These are phyloP conservation scores for Fusarium sarcochroum DNA, from an alignment of 2,329 filamentous ascomycete genomes.

Conservation along the genomic window DNA sequence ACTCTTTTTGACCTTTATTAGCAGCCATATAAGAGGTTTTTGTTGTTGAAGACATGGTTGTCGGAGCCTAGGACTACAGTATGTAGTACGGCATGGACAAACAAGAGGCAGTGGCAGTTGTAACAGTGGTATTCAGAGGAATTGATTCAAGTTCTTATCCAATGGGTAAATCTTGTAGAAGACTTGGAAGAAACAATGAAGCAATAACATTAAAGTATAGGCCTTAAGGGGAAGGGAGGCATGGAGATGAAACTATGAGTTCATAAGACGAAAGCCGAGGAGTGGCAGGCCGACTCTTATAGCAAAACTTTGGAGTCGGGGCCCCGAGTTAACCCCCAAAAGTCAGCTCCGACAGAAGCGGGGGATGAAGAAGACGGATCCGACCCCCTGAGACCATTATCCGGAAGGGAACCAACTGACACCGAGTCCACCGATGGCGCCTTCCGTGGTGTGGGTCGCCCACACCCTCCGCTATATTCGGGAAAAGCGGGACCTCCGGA, in stretches of 20 bases:
- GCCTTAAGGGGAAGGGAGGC: too few species aligned
- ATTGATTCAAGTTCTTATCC: neutral
- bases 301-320: neutral
- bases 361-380: neutral
- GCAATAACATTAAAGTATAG: neutral
- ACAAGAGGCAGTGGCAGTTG: neutral
- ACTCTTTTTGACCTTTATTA: neutral
- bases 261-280: too few species aligned
- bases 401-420: neutral
- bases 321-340: neutral
- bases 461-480: too few species aligned
- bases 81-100: neutral
- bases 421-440: neutral
- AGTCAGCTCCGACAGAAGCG: neutral
- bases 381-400: neutral
- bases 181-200: neutral
- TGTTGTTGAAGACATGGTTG: neutral
- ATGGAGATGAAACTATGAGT: too few species aligned
- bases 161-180: neutral
- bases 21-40: accelerated
- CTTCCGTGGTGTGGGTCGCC: constrained; percentile 17
- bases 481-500: constrained; percentile 10
- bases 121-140: neutral
- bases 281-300: neutral
- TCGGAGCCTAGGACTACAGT: neutral